Percentiles rank a stretch among this genome's conserved stretches.
These are phyloP conservation scores for Yamadazyma dendronema DNA, from an alignment of 1,139 yeast genomes.

Conservation along the genomic window DNA sequence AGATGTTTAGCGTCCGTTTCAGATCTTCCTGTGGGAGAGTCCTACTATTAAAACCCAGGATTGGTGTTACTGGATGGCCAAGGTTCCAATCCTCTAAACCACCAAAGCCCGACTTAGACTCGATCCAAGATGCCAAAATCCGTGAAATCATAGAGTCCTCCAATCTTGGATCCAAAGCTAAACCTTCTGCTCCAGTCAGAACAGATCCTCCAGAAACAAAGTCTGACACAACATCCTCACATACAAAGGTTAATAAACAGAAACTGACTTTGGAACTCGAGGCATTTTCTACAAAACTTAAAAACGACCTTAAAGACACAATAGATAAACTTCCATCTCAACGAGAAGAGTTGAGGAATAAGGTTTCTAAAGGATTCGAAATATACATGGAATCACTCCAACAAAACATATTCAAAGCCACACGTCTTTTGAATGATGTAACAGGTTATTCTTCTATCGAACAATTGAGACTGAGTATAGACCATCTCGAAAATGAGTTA, in stretches of 20 bases:
- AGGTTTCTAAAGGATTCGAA: conserved; percentile 37
- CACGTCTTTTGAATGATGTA: conserved; percentile 78
- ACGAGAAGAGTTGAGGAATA: conserved; percentile 19
- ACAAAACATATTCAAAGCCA: conserved; percentile 65
- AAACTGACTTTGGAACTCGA: not conserved
- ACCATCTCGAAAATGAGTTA: conserved; percentile 48
- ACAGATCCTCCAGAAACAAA: not conserved
- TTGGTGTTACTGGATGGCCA: no score
- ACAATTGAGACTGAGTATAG: conserved; percentile 61
- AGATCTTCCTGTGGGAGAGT: not conserved
- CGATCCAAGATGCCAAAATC: conserved; percentile 10
- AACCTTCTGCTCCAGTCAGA: not conserved
- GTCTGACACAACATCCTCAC: no score
- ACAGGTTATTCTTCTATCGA: conserved; percentile 91
- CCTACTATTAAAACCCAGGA: not conserved
- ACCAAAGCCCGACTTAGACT: not conserved
- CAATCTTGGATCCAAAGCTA: conserved; percentile 17
- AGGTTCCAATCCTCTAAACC: not conserved
- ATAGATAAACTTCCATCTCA: conserved; percentile 31
- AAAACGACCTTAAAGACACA: conserved; percentile 4
- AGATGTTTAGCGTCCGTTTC: no score
- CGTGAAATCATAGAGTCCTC: conserved; percentile 18
- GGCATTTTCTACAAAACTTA: conserved; percentile 3
- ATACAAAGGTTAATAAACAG: not conserved
- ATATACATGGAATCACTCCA: conserved; percentile 62